Evolutionary conservation across 306 rosid genomes (phyloP).

Genomic region (Acacia confusa): DNA sequence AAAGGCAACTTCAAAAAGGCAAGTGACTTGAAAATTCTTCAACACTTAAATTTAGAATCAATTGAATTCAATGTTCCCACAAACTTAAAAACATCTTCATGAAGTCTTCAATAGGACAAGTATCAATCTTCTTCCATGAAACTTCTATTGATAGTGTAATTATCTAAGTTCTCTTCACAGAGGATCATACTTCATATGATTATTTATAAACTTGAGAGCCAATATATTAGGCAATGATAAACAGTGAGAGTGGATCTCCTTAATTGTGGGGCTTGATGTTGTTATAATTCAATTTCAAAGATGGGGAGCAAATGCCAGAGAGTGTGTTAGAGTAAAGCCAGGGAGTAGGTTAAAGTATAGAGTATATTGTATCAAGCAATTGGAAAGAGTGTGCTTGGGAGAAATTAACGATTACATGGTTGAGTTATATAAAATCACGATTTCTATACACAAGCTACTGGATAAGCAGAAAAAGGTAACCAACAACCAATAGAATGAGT

Average conservation of each 20-base stretch:
- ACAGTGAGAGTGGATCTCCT: slow-evolving; percentile 71
- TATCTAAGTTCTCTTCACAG: too few species aligned
- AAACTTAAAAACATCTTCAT: too few species aligned
- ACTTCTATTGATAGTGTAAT: too few species aligned
- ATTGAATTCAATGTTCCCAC: too few species aligned
- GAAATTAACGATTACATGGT: neutral
- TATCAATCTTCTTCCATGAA: too few species aligned
- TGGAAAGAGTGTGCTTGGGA: neutral
- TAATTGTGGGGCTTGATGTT: slow-evolving; percentile 93
- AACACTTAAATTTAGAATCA: too few species aligned
- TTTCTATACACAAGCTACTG: neutral
- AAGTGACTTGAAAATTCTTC: too few species aligned
- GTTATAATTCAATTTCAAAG: slow-evolving; percentile 95
- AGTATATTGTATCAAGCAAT: neutral
- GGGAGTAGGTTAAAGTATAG: neutral
- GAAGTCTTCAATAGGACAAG: too few species aligned
- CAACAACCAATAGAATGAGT: neutral
- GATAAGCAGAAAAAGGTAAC: neutral
- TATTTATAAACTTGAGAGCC: too few species aligned
- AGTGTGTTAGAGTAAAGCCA: neutral
- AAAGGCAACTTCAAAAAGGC: too few species aligned
- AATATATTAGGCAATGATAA: slow-evolving; percentile 75
- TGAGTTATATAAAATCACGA: neutral
- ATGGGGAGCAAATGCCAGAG: neutral
- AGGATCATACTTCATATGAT: too few species aligned